Evolutionary conservation across 768 basidiomycete species (phyloP), one percentile per base, ranked within the genome.

Genomic region (Lactarius hatsudake): DNA sequence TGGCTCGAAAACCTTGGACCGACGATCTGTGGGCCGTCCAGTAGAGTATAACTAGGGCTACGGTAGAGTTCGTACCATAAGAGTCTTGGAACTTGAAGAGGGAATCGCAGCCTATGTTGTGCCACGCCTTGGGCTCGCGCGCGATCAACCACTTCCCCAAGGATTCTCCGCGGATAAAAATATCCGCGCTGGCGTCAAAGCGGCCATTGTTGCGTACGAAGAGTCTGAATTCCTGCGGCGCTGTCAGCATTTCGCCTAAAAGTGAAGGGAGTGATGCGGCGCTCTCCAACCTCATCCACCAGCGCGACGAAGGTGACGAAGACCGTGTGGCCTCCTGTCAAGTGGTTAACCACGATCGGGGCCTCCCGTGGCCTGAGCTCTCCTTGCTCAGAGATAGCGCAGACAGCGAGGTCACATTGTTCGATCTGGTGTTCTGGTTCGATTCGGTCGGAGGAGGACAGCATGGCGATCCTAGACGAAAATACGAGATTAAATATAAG

Each of bases 111-210:
- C 57, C 56, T 13, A 67, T 36, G 28, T 63, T 58, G 7, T 67
- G 61, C 66, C 66, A 67, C 1, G 38, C n/a, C 26, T 54, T 62
- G n/a, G 66, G 48, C n/a, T 59, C 61, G 15, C 57, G 61, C 26
- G 57, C 36, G n/a, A 67, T n/a, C 5, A 67, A 51, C 66, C 66
- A 67, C 48, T 67, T 67, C 13, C 66, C 66, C 28, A 67, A 23
- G 30, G 48, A 59, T 3, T 58, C 20, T 15, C 40, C 61, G 42
- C 57, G 7, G 28, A 42, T 17, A 23, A 23, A 62, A 28, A 67
- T 26, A 38, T 67, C 66, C 32, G 66, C 66, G 23, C 56, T 59
- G 48, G 40, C 57, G 48, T 62, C 66, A 45, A 26, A 34, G 10
- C n/a, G 10, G n/a, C 61, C n/a, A 36, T 59, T 32, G 51, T 67